Percentiles rank a stretch among this genome's conserved stretches.
Evolutionary conservation across 257 asterid species (phyloP).

Genomic region (Orobanche coerulescens): DNA sequence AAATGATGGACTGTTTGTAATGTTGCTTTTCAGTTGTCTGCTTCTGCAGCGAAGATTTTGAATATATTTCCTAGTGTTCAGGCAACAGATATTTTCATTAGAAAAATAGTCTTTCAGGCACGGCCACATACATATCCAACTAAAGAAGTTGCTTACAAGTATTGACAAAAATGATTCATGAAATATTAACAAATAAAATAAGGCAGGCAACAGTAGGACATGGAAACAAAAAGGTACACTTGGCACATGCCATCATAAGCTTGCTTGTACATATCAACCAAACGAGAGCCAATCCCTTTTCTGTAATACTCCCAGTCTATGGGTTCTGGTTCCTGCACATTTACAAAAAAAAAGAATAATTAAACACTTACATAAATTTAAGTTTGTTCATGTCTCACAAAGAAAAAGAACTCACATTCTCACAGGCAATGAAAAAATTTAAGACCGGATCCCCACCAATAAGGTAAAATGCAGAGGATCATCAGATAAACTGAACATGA

Average conservation of each 20-base stretch:
- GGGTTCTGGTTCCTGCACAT: slow-evolving; percentile 84
- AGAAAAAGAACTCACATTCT: not conserved
- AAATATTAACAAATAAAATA: not conserved
- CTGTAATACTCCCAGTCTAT: slow-evolving; percentile 90
- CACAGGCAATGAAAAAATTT: not conserved
- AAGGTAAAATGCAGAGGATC: not conserved
- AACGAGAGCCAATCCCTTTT: slow-evolving; percentile 79
- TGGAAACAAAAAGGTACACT: not conserved
- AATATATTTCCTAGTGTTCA: not conserved
- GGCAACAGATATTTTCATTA: not conserved
- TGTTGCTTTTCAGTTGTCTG: not conserved
- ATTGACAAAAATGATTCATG: not conserved
- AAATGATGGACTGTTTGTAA: not conserved
- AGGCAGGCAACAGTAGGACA: not conserved
- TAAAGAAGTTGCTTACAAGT: not conserved
- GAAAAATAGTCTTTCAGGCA: not conserved
- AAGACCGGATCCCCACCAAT: not conserved
- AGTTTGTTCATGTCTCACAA: not conserved
- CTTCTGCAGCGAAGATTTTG: slow-evolving; percentile 8
- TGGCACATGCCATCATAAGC: slow-evolving; percentile 65
- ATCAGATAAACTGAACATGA: not conserved
- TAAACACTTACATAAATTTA: not conserved
- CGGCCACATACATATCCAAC: not conserved
- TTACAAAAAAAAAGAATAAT: not conserved
- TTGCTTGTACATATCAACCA: slow-evolving; percentile 94